phyloP scores from a whole-genome alignment of 2,329 filamentous ascomycete species.

The Talaromyces albobiverticillius region DNA sequence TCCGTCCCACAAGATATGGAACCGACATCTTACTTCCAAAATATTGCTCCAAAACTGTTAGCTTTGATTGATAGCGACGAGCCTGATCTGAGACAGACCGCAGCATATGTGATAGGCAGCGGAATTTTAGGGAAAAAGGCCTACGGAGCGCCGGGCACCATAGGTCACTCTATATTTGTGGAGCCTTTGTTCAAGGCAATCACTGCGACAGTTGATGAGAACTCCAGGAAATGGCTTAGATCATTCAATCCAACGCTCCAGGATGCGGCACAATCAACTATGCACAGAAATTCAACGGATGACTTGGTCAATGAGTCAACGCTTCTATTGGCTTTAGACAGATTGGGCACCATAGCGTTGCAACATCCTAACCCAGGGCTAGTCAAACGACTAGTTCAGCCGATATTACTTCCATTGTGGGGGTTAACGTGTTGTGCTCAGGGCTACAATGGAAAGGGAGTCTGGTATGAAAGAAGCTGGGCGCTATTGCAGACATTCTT shows the following conservation, averaged over 20 bases:
- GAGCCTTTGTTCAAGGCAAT: slow-evolving; percentile 39
- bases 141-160: slow-evolving; percentile 37
- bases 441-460: slow-evolving; percentile 23
- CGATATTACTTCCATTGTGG: slow-evolving; percentile 42
- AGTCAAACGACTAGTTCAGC: slow-evolving; percentile 39
- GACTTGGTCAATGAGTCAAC: slow-evolving; percentile 22
- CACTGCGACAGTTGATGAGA: slow-evolving; percentile 28
- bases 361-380: slow-evolving; percentile 44
- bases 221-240: slow-evolving; percentile 28
- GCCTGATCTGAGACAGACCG: slow-evolving; percentile 38
- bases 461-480: slow-evolving; percentile 29
- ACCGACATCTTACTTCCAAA: slow-evolving; percentile 32
- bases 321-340: slow-evolving; percentile 32
- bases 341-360: slow-evolving; percentile 34
- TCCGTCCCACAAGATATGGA: slow-evolving; percentile 40
- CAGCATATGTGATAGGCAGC: slow-evolving; percentile 42
- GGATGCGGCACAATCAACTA: neutral
- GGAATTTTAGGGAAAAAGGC: slow-evolving; percentile 41
- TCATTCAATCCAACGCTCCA: slow-evolving; percentile 18
- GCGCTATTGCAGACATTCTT: slow-evolving; percentile 39
- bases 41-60: slow-evolving; percentile 40
- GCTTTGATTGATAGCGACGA: slow-evolving; percentile 39
- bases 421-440: slow-evolving; percentile 37
- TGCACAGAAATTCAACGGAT: slow-evolving; percentile 8
- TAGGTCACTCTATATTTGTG: slow-evolving; percentile 41